Conservation (phyloP, 345 rosid species). For the Stellera chamaejasme region DNA sequence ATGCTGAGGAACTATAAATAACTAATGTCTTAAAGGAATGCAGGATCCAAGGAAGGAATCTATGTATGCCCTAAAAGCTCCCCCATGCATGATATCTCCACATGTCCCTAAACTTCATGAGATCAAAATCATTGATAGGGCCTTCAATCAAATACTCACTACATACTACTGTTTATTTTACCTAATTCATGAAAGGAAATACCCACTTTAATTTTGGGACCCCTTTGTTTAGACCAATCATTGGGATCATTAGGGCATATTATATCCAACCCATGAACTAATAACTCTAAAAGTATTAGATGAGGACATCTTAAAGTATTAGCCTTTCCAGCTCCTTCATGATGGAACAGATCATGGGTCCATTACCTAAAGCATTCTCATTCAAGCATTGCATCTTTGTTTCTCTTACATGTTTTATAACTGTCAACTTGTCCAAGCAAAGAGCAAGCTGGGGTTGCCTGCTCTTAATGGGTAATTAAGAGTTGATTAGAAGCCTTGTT, state of each 20-base stretch:
- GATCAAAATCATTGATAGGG: constrained; percentile 16
- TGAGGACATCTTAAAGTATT: constrained; percentile 25
- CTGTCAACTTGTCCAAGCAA: constrained; percentile 2
- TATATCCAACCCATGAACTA: constrained; percentile 20
- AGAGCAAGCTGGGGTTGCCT: constrained; percentile 5
- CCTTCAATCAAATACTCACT: constrained; percentile 1
- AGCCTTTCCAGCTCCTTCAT: constrained; percentile 15
- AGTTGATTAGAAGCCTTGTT: too few relatives aligned
- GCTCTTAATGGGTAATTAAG: too few relatives aligned
- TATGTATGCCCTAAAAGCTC: constrained; percentile 11
- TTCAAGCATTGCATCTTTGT: background rate
- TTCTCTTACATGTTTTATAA: background rate
- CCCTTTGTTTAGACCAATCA: constrained; percentile 26
- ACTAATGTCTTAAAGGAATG: constrained; percentile 1
- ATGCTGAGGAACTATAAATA: constrained; percentile 9
- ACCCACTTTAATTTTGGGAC: constrained; percentile 13
- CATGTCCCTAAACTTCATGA: constrained; percentile 26
- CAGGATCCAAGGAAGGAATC: constrained; percentile 15
- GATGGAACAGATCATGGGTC: constrained; percentile 24
- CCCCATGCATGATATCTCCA: constrained; percentile 11
- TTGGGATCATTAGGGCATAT: constrained; percentile 33
- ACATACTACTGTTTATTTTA: constrained; percentile 2
- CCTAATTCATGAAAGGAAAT: constrained; percentile 25
- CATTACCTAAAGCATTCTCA: constrained; percentile 16
- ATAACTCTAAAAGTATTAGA: constrained; percentile 21